Conservation (phyloP, 2,329 filamentous ascomycete species). For the Chlorencoelia australis region DNA sequence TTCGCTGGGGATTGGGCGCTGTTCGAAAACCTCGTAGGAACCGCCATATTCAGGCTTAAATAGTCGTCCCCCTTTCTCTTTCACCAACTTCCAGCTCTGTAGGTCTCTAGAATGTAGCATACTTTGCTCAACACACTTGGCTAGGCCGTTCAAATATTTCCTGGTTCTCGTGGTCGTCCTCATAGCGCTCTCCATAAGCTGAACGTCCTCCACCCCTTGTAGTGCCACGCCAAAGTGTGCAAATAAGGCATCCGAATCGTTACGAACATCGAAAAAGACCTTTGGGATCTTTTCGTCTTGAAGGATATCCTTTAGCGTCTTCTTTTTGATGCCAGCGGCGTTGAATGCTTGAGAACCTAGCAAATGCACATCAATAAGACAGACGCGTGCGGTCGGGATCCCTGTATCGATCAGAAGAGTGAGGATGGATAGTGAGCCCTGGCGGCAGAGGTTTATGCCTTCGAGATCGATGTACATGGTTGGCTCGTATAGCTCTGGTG, state of each 20-base stretch:
- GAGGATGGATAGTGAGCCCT: constrained; percentile 21
- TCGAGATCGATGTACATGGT: constrained; percentile 23
- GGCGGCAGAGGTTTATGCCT: constrained; percentile 19
- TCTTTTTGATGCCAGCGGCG: constrained; percentile 12
- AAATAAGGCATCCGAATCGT: constrained; percentile 46
- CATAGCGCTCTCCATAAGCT: constrained; percentile 11
- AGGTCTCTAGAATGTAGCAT: constrained; percentile 2
- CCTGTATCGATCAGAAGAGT: constrained; percentile 28
- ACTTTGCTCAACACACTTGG: constrained; percentile 28
- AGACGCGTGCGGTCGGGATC: constrained; percentile 27
- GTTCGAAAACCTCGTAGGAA: constrained; percentile 35
- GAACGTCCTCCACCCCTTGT: constrained; percentile 6
- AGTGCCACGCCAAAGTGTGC: constrained; percentile 17
- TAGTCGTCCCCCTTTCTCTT: constrained; percentile 29
- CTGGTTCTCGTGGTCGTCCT: constrained; percentile 8
- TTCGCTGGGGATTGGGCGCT: constrained; percentile 32
- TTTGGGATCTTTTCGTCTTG: constrained; percentile 19
- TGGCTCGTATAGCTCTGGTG: constrained; percentile 14
- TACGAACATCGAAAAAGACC: constrained; percentile 44
- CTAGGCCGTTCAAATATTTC: constrained; percentile 28
- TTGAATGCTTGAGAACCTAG: constrained; percentile 23
- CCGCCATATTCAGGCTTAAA: constrained; percentile 34
- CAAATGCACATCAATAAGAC: constrained; percentile 25
- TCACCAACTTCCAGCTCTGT: constrained; percentile 18
- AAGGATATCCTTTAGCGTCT: constrained; percentile 25